A percentile compares a stretch with the other conserved stretches of the same genome.
These are phyloP conservation scores for Gossypium davidsonii DNA, from an alignment of 441 rosid genomes.

Conservation along the genomic window DNA sequence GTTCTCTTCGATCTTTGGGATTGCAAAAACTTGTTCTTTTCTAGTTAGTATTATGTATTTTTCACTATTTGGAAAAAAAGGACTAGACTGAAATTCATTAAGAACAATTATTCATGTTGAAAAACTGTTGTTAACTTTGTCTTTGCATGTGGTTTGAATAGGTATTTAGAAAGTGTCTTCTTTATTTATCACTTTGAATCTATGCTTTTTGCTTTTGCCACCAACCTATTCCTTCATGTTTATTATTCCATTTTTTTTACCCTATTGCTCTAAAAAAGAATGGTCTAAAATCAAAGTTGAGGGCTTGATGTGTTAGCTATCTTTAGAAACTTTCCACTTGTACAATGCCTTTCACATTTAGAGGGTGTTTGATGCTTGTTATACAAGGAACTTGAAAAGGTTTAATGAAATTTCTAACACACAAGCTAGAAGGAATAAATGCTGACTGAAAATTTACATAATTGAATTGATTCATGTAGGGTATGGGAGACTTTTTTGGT, in stretches of 20 bases:
- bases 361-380: too few species aligned
- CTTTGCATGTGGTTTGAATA: neutral
- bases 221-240: neutral
- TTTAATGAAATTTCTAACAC: neutral
- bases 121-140: neutral
- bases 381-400: too few species aligned
- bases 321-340: neutral
- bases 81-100: neutral
- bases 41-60: too few species aligned
- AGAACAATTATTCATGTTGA: neutral
- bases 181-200: neutral
- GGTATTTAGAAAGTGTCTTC: neutral
- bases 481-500: constrained; percentile 57
- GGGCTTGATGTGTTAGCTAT: neutral
- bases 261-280: neutral
- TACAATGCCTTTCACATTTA: too few species aligned
- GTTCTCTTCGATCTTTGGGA: neutral
- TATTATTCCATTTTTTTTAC: neutral
- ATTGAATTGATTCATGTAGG: constrained; percentile 28
- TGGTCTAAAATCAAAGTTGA: neutral
- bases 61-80: too few species aligned
- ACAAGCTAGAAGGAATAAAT: neutral
- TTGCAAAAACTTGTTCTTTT: neutral
- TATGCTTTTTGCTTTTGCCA: too few species aligned
- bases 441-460: neutral